Evolutionary conservation across 768 basidiomycete species (phyloP), one percentile per base, ranked within the genome.

Genomic region (Paxillus rubicundulus): DNA sequence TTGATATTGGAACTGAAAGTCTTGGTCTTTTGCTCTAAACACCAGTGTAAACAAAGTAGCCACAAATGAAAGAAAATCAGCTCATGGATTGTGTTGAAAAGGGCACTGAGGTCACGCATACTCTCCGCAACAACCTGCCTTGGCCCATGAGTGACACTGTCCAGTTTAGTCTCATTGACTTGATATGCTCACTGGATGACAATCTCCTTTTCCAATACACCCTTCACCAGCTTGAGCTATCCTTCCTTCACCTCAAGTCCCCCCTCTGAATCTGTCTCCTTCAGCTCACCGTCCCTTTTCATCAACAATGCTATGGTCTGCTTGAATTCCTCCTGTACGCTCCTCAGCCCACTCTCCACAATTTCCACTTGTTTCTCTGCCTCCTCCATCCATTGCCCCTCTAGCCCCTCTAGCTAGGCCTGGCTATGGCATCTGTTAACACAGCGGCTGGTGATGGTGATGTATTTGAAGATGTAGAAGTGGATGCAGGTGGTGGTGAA

Each of bases 321-420:
- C 64, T 97, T 92, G 61, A 93, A 96, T 70, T 98, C 94, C 51
- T 94, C 92, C 49, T 86, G 78, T 16, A 92, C 82, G 28, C 78
- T 82, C 49, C 82, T 74, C 70, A 96, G 77, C 66, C 96, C 87
- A 47, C 82, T 82, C 62, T 92, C 89, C n/a, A 90, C 77, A 40
- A 92, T 84, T 61, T 87, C 86, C 5, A 89, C 85, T 61, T 89
- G 86, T 61, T 86, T 87, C 68, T 82, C 86, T 10, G 91, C 85
- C 63, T 98, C 94, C 40, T 86, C 82, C 49, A 89, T 77, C 61
- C n/a, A n/a, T n/a, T n/a, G n/a, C n/a, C n/a, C n/a, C n/a, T n/a
- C n/a, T n/a, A n/a, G n/a, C n/a, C n/a, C n/a, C n/a, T n/a, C n/a
- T n/a, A n/a, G n/a, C n/a, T n/a, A n/a, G n/a, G n/a, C n/a, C n/a